Percentiles rank a stretch among this genome's conserved stretches.
Evolutionary conservation across 2,329 filamentous ascomycete genomes (phyloP).

Genomic region (Diaporthe citri): DNA sequence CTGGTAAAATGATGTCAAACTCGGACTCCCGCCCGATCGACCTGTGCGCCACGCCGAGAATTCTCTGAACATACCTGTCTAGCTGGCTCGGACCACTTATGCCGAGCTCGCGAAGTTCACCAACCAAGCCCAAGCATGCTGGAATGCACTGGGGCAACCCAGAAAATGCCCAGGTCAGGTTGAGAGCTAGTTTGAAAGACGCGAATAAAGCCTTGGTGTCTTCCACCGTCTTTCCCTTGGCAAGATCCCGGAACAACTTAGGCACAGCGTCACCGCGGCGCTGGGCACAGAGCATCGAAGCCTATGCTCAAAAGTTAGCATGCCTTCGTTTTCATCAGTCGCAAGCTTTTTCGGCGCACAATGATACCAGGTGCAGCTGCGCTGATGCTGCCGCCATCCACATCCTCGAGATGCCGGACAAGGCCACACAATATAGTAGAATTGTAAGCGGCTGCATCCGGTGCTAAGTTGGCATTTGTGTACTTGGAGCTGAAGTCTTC

Average conservation of each 20-base stretch:
- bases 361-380: slow-evolving; percentile 6
- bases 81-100: neutral
- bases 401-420: neutral
- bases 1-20: neutral
- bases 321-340: neutral
- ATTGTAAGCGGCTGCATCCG: neutral
- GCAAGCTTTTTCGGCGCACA: neutral
- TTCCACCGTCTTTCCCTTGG: neutral
- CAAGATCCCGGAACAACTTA: neutral
- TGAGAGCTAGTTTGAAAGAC: neutral
- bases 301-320: neutral
- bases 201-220: neutral
- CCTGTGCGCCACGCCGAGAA: neutral
- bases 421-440: neutral
- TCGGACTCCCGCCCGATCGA: neutral
- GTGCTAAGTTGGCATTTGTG: slow-evolving; percentile 10
- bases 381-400: neutral
- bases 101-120: slow-evolving; percentile 2
- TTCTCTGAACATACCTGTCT: neutral
- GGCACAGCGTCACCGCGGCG: slow-evolving; percentile 5
- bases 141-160: slow-evolving; percentile 3
- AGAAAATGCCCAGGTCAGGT: slow-evolving; percentile 5
- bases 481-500: slow-evolving; percentile 15
- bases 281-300: slow-evolving; percentile 10
- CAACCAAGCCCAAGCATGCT: slow-evolving; percentile 7